Percentiles rank a stretch among this genome's conserved stretches.
phyloP scores from a whole-genome alignment of 495 filamentous ascomycete genomes.

The Talaromyces stipitatus region DNA sequence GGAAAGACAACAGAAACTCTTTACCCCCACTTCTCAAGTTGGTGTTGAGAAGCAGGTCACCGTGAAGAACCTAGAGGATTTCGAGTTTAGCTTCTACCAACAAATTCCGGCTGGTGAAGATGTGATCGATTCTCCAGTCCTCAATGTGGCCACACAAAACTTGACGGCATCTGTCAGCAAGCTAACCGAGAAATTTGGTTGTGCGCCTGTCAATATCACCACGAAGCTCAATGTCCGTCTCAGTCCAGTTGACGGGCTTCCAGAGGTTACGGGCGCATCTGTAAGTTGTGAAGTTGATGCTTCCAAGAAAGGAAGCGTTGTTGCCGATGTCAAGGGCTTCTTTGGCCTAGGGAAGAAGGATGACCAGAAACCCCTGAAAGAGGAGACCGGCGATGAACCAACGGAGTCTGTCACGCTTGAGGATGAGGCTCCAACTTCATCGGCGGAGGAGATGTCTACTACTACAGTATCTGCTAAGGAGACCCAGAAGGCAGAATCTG shows the following conservation, averaged over 20 bases:
- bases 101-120: constrained; percentile 38
- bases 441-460: constrained; percentile 33
- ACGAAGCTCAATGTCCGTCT: constrained; percentile 73
- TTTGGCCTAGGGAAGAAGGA: constrained; percentile 91
- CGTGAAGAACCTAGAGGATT: constrained; percentile 78
- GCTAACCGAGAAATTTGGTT: constrained; percentile 69
- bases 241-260: constrained; percentile 66
- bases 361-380: constrained; percentile 68
- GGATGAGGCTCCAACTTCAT: constrained; percentile 39
- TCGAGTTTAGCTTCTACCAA: constrained; percentile 75
- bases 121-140: constrained; percentile 42
- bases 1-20: constrained; percentile 67
- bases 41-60: constrained; percentile 81
- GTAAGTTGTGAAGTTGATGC: constrained; percentile 77
- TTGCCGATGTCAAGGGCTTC: constrained; percentile 89
- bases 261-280: constrained; percentile 64
- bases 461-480: constrained; percentile 42
- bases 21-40: constrained; percentile 67
- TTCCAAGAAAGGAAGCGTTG: constrained; percentile 66
- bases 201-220: constrained; percentile 65
- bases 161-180: constrained; percentile 71
- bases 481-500: constrained; percentile 40
- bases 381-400: constrained; percentile 38
- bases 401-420: constrained; percentile 43
- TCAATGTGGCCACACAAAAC: constrained; percentile 64